Base-by-base conservation (phyloP, 2,329 filamentous ascomycete species). In the Paraphaeosphaeria sporulosa region DNA sequence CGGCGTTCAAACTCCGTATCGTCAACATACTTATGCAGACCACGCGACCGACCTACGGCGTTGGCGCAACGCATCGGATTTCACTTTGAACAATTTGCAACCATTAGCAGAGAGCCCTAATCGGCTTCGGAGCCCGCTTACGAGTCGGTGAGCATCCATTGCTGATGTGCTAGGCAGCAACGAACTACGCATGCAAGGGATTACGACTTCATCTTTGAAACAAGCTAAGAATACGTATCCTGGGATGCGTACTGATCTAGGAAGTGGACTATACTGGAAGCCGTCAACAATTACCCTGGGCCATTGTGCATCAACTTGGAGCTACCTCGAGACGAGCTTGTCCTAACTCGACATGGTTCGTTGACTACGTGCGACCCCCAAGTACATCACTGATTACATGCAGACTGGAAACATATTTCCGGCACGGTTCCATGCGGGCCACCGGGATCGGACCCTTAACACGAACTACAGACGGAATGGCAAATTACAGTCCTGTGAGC, bases 401-500 rank as follows among this genome's bases (percentile, higher is more conserved):
- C 19, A 70, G 72, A 73, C 71, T 19, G 67, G 72, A 40, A 72
- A 70, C 19, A 51, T 70, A n/a, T 73, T 72, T 44, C 72, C 72
- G n/a, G 65, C 68, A 1, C 67, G 71, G 34, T 55, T 76, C 19
- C 63, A 67, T 23, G 66, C 62, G 44, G 66, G 64, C 15, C 70
- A 74, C 38, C 69, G 73, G 54, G 68, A 67, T 36, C 68, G 68
- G 38, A 65, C 63, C 30, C 64, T 71, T 21, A 76, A 71, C 46
- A 70, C 66, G 7, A 67, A 59, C 3, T 73, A 69, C 50, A 70
- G 75, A 17, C 70, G 76, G 23, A 78, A 78, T 65, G 75, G 76
- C n/a, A 76, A 77, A 56, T 64, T 76, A 5, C 76, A 77, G 55
- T 72, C 75, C 2, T 78, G 76, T 52, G 75, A 78, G 57, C 74